Evolutionary conservation across 2,329 filamentous ascomycete species (phyloP).

Genomic region (Sporothrix variecibatus): DNA sequence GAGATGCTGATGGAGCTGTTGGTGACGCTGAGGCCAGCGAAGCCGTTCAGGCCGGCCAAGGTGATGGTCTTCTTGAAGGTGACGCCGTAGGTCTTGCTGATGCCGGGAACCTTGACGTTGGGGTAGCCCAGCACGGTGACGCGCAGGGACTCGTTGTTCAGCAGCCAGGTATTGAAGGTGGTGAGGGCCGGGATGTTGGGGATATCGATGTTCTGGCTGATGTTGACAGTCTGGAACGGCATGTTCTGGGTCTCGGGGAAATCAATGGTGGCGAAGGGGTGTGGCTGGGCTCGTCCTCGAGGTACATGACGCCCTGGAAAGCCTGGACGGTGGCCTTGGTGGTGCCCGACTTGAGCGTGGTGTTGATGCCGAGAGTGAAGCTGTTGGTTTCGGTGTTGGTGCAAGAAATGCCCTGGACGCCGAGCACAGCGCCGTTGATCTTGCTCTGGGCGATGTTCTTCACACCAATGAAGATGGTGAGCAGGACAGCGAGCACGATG

Average conservation of each 20-base stretch:
- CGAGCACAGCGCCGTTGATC: slow-evolving; percentile 55
- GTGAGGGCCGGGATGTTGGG: slow-evolving; percentile 52
- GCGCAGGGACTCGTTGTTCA: slow-evolving; percentile 52
- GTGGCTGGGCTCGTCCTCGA: slow-evolving; percentile 51
- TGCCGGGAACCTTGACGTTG: slow-evolving; percentile 51
- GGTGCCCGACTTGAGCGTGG: slow-evolving; percentile 54
- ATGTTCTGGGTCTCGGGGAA: slow-evolving; percentile 56
- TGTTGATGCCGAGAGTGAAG: slow-evolving; percentile 58
- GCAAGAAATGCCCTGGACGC: slow-evolving; percentile 54
- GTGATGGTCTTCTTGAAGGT: slow-evolving; percentile 59
- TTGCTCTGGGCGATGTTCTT: slow-evolving; percentile 59
- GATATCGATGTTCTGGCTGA: slow-evolving; percentile 53
- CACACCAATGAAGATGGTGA: slow-evolving; percentile 59
- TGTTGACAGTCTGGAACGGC: slow-evolving; percentile 53
- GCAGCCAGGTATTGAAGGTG: slow-evolving; percentile 57
- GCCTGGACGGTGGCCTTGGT: slow-evolving; percentile 54
- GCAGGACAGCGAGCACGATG: slow-evolving; percentile 56
- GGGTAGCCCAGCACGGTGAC: slow-evolving; percentile 57
- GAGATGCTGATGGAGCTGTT: slow-evolving; percentile 51
- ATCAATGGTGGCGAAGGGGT: slow-evolving; percentile 51
- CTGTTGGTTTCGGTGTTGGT: slow-evolving; percentile 47
- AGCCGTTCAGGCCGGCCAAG: slow-evolving; percentile 51
- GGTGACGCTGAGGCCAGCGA: slow-evolving; percentile 56
- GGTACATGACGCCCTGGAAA: slow-evolving; percentile 57
- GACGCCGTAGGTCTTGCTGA: slow-evolving; percentile 51